Percentiles rank a stretch among this genome's conserved stretches.
Conservation (phyloP, 106 monocot genomes). For the Triglochin maritima region DNA sequence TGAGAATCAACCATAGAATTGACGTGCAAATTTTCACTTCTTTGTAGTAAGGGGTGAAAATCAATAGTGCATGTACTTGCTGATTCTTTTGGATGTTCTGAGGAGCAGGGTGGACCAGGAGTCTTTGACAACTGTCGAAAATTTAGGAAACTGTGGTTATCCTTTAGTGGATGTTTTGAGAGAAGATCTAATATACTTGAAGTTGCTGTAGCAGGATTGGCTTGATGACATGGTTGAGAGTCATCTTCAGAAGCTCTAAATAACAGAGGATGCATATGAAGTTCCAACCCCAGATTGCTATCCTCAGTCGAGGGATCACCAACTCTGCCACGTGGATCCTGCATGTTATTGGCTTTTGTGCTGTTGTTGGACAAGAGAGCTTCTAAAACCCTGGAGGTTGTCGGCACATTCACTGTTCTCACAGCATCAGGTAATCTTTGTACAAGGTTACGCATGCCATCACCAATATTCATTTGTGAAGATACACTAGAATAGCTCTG, state of each 20-base stretch:
- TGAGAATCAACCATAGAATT: not conserved
- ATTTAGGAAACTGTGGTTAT: conserved; percentile 4
- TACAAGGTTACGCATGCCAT: conserved; percentile 7
- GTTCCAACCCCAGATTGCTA: conserved; percentile 40
- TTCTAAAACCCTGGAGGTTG: conserved; percentile 9
- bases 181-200: conserved; percentile 28
- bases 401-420: conserved; percentile 8
- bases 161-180: conserved; percentile 10
- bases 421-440: conserved; percentile 10
- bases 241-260: conserved; percentile 46
- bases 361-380: conserved; percentile 14
- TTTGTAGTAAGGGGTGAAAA: conserved; percentile 75
- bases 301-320: conserved; percentile 25
- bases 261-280: conserved; percentile 75
- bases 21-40: conserved; percentile 21
- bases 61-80: conserved; percentile 37
- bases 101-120: not conserved
- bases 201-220: conserved; percentile 14
- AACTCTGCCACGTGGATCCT: conserved; percentile 10
- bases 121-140: conserved; percentile 1
- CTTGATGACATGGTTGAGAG: conserved; percentile 24
- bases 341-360: not conserved
- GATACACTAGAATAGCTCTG: conserved; percentile 18
- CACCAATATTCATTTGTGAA: conserved; percentile 8
- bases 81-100: conserved; percentile 9